Conservation (phyloP, 2,329 filamentous ascomycete species). For the Talaromyces islandicus region DNA sequence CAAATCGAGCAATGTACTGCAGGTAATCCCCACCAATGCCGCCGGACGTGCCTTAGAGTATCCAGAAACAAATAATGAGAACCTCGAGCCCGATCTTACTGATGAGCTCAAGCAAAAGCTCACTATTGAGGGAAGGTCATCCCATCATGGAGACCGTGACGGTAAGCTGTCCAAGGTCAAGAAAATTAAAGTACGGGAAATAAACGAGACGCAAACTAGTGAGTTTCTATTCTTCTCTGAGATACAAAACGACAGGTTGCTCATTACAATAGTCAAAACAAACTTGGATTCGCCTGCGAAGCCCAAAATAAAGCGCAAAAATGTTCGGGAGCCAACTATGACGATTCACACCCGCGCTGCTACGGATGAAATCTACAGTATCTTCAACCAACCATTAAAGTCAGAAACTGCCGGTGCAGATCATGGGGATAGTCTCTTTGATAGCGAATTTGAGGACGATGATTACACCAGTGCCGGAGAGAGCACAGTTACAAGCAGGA, state of each 20-base stretch:
- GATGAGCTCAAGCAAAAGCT: slow-evolving; percentile 28
- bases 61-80: slow-evolving; percentile 3
- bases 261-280: slow-evolving; percentile 63
- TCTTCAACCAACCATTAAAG: slow-evolving; percentile 82
- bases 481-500: slow-evolving; percentile 71
- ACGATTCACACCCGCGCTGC: slow-evolving; percentile 92
- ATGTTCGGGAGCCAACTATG: slow-evolving; percentile 83
- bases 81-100: slow-evolving; percentile 20
- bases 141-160: slow-evolving; percentile 20
- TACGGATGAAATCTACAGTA: slow-evolving; percentile 94
- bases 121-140: slow-evolving; percentile 18
- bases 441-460: slow-evolving; percentile 59
- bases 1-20: slow-evolving; percentile 46
- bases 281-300: slow-evolving; percentile 85
- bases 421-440: slow-evolving; percentile 57
- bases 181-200: slow-evolving; percentile 75
- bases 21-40: slow-evolving; percentile 43
- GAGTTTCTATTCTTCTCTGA: slow-evolving; percentile 28
- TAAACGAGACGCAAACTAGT: slow-evolving; percentile 86
- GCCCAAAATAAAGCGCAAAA: slow-evolving; percentile 77
- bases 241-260: slow-evolving; percentile 23
- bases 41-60: slow-evolving; percentile 14
- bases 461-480: slow-evolving; percentile 82
- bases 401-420: slow-evolving; percentile 42
- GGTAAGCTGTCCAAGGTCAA: slow-evolving; percentile 44